A percentile compares a stretch with the other conserved stretches of the same genome.
Evolutionary conservation across 2,329 filamentous ascomycete genomes (phyloP).

Genomic region (Aureobasidium sp.): DNA sequence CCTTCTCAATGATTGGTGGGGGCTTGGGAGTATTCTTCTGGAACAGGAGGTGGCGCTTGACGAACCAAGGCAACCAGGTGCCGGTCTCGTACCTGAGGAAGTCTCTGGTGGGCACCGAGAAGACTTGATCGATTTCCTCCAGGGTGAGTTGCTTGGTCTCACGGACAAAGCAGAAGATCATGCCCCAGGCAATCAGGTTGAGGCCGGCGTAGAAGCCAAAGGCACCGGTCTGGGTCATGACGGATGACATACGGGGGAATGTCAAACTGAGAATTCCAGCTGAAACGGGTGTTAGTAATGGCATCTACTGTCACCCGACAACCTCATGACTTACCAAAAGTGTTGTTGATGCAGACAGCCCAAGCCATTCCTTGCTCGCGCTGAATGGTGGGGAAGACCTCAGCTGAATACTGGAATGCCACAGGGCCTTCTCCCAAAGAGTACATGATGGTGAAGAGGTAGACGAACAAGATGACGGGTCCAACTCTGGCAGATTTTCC

Average conservation of each 20-base stretch:
- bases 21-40: conserved; percentile 31
- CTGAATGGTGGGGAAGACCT: conserved; percentile 41
- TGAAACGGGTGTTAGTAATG: background rate
- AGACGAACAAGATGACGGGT: conserved; percentile 36
- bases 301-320: background rate
- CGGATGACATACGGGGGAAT: conserved; percentile 41
- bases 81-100: conserved; percentile 36
- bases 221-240: conserved; percentile 44
- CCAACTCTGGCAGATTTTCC: conserved; percentile 30
- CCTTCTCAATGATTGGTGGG: conserved; percentile 33
- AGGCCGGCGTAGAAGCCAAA: conserved; percentile 53
- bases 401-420: conserved; percentile 38
- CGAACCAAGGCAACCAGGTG: conserved; percentile 36
- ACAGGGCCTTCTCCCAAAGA: conserved; percentile 39
- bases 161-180: conserved; percentile 37
- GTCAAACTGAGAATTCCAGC: conserved; percentile 32
- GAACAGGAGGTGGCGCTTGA: conserved; percentile 35
- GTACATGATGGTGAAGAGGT: conserved; percentile 48
- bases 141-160: conserved; percentile 41
- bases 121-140: conserved; percentile 44
- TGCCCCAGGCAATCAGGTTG: conserved; percentile 50
- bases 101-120: conserved; percentile 39
- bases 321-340: conserved; percentile 49
- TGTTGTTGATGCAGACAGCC: conserved; percentile 53
- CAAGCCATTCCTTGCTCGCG: conserved; percentile 42